A percentile compares a stretch with the other conserved stretches of the same genome.
phyloP scores from a whole-genome alignment of 2,329 filamentous ascomycete species.

The Cryphonectria carpinicola region DNA sequence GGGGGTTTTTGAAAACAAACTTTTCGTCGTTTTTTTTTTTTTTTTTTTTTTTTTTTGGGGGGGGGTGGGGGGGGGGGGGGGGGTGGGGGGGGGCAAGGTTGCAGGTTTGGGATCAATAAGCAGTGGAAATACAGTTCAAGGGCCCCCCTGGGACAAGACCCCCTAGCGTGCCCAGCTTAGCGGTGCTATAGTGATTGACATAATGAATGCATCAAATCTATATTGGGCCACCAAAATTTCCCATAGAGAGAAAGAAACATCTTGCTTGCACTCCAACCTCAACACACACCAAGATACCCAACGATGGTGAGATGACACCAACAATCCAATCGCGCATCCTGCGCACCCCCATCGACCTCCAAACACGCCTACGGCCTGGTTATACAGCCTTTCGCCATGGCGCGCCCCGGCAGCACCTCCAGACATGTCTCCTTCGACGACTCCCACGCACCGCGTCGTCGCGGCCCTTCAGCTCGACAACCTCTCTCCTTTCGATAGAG shows the following conservation, averaged over 20 bases:
- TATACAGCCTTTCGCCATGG: background rate
- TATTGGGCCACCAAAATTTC: constrained; percentile 13
- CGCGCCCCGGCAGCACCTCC: constrained; percentile 1
- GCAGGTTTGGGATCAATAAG: too few relatives aligned
- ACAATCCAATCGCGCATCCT: constrained; percentile 30
- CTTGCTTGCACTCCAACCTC: background rate
- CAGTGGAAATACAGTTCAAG: background rate
- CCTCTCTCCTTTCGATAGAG: background rate
- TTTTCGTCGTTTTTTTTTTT: too few relatives aligned
- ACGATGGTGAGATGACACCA: constrained; percentile 31
- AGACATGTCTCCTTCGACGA: background rate
- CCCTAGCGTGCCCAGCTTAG: background rate
- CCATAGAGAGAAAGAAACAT: background rate
- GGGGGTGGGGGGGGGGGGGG: too few relatives aligned
- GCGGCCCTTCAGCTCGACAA: constrained; percentile 9
- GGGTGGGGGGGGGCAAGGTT: too few relatives aligned
- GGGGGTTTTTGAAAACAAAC: too few relatives aligned
- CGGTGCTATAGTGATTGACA: constrained; percentile 26
- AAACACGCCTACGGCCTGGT: background rate
- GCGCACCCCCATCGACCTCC: constrained; percentile 24
- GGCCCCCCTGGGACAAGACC: constrained; percentile 10
- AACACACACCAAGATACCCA: background rate
- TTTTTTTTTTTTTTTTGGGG: too few relatives aligned
- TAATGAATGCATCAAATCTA: constrained; percentile 18
- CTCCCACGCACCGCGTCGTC: background rate